A percentile compares a stretch with the other conserved stretches of the same genome.
These are phyloP conservation scores for Blastocladiella emersonii DNA, from an alignment of 371 early-diverging fungal species.

Conservation along the genomic window DNA sequence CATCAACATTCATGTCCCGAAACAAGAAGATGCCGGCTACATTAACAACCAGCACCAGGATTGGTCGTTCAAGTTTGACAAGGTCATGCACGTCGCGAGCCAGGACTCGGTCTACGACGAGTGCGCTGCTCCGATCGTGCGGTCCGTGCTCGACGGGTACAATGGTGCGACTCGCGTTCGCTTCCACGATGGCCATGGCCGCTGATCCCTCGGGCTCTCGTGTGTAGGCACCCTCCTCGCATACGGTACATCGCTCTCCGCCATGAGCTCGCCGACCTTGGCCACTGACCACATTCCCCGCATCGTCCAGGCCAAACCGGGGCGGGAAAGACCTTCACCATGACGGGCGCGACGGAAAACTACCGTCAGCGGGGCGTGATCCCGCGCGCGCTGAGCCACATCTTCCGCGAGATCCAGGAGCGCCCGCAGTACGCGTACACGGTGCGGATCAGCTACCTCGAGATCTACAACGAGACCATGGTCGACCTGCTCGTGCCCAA, in stretches of 20 bases:
- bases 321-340: slow-evolving; percentile 60
- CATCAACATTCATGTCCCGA: slow-evolving; percentile 33
- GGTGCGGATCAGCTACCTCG: slow-evolving; percentile 37
- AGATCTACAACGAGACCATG: slow-evolving; percentile 55
- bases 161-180: slow-evolving; percentile 21
- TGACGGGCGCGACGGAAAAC: slow-evolving; percentile 41
- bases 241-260: not conserved
- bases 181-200: too few relatives aligned
- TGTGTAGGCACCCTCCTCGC: not conserved
- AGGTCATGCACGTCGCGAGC: slow-evolving; percentile 32
- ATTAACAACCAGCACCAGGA: slow-evolving; percentile 41
- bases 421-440: slow-evolving; percentile 27
- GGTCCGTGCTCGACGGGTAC: slow-evolving; percentile 40
- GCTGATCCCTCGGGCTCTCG: too few relatives aligned
- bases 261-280: too few relatives aligned
- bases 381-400: slow-evolving; percentile 30
- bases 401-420: slow-evolving; percentile 29
- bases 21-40: slow-evolving; percentile 30
- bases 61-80: slow-evolving; percentile 40
- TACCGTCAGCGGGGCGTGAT: slow-evolving; percentile 41
- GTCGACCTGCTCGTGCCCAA: slow-evolving; percentile 28
- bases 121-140: slow-evolving; percentile 28
- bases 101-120: slow-evolving; percentile 47
- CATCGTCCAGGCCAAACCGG: slow-evolving; percentile 45
- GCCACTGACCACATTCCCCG: not conserved